Percentiles rank a stretch among this genome's conserved stretches.
Conservation (phyloP, 257 asterid genomes). For the Ligustrum vulgare region DNA sequence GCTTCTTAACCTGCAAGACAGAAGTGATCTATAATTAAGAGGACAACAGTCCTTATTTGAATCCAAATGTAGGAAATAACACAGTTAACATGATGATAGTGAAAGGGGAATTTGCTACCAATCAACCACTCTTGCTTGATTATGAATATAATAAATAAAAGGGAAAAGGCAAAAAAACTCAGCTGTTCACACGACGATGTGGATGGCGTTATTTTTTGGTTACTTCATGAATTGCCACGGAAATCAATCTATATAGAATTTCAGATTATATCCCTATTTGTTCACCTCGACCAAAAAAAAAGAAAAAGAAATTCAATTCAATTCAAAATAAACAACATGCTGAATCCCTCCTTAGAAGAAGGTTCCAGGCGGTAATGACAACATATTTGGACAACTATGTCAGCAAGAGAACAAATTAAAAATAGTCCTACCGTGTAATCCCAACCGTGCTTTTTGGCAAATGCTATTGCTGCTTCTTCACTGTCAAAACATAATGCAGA, state of each 20-base stretch:
- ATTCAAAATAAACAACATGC: neutral
- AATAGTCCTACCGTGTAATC: constrained; percentile 61
- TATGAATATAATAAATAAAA: neutral
- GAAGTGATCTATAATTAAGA: constrained; percentile 23
- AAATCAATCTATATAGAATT: neutral
- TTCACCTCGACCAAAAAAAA: neutral
- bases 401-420: constrained; percentile 15
- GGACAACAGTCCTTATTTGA: constrained; percentile 16
- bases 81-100: neutral
- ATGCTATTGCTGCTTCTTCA: constrained; percentile 78
- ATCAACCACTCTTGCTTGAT: constrained; percentile 2
- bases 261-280: constrained; percentile 6
- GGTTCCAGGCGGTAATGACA: neutral
- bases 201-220: constrained; percentile 1
- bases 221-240: constrained; percentile 15
- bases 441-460: constrained; percentile 94
- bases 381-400: constrained; percentile 7
- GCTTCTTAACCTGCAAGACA: constrained; percentile 74
- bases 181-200: neutral
- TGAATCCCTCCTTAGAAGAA: neutral
- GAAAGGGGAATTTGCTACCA: neutral
- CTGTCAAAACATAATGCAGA: constrained; percentile 79
- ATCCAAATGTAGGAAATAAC: neutral
- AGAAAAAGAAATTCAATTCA: neutral
- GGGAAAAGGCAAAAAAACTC: neutral